These are phyloP conservation scores for Pleurotus eryngii DNA, from an alignment of 768 basidiomycete species.

Conservation along the genomic window DNA sequence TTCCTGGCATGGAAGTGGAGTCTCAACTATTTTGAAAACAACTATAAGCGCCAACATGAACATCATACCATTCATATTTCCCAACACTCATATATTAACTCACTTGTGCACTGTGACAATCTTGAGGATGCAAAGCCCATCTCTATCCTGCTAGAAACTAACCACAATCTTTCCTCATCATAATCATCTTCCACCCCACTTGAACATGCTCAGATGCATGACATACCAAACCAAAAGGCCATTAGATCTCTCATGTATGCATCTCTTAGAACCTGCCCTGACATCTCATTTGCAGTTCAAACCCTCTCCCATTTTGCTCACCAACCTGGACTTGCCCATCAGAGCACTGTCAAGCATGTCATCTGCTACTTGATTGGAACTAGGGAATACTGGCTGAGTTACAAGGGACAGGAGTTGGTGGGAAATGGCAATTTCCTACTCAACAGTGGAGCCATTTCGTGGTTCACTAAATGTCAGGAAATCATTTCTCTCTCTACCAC, in stretches of 20 bases:
- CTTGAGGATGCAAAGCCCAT: conserved; percentile 23
- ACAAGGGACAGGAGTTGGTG: conserved; percentile 15
- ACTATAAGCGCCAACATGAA: conserved; percentile 6
- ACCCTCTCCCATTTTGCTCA: conserved; percentile 25
- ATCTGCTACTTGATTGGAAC: conserved; percentile 28
- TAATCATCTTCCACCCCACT: conserved; percentile 15
- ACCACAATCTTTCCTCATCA: conserved; percentile 11
- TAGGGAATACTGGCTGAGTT: conserved; percentile 11
- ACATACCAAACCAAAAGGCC: conserved; percentile 20
- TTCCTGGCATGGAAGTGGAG: too few species aligned
- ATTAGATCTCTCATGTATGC: conserved; percentile 26
- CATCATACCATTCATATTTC: conserved; percentile 17
- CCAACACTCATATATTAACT: conserved; percentile 28
- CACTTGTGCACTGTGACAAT: conserved; percentile 21
- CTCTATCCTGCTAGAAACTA: conserved; percentile 22
- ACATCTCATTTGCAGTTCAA: conserved; percentile 24
- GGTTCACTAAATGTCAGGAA: conserved; percentile 23
- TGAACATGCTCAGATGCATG: conserved; percentile 16
- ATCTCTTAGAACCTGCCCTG: conserved; percentile 21
- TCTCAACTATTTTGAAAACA: too few species aligned
- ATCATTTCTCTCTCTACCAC: conserved; percentile 14
- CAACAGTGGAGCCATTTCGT: conserved; percentile 24
- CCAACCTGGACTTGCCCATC: conserved; percentile 22
- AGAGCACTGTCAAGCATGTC: conserved; percentile 12
- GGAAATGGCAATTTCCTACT: conserved; percentile 22